These are phyloP conservation scores for Yamadazyma dushanensis DNA, from an alignment of 1,139 yeast species.

Conservation along the genomic window DNA sequence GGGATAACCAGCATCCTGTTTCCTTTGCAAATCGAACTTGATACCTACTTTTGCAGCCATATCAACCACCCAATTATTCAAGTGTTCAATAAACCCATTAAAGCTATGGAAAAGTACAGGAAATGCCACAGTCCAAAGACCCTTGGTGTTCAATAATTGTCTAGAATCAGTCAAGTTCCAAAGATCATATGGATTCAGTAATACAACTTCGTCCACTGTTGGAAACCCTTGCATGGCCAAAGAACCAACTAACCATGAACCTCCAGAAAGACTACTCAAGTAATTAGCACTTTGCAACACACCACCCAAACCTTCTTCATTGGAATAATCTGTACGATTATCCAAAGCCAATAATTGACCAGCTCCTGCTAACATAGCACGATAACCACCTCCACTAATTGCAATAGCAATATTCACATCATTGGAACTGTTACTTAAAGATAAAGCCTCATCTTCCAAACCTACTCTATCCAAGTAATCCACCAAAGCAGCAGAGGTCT, in stretches of 20 bases:
- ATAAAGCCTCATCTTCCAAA: slow-evolving; percentile 52
- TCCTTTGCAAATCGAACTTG: slow-evolving; percentile 26
- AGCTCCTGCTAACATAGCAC: slow-evolving; percentile 91
- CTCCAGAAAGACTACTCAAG: slow-evolving; percentile 41
- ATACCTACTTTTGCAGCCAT: slow-evolving; percentile 25
- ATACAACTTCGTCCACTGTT: slow-evolving; percentile 34
- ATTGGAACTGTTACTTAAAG: slow-evolving; percentile 35
- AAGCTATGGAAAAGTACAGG: slow-evolving; percentile 26
- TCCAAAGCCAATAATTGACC: slow-evolving; percentile 83
- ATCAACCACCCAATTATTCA: slow-evolving; percentile 29
- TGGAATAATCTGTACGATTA: slow-evolving; percentile 57
- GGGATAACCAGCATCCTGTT: slow-evolving; percentile 33
- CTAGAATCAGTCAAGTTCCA: slow-evolving; percentile 38
- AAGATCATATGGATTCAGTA: slow-evolving; percentile 28
- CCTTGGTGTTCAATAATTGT: slow-evolving; percentile 28
- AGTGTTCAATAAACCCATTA: slow-evolving; percentile 26
- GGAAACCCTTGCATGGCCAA: slow-evolving; percentile 36
- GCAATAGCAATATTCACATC: slow-evolving; percentile 66
- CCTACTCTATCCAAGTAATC: slow-evolving; percentile 59
- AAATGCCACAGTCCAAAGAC: slow-evolving; percentile 21
- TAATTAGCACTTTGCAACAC: slow-evolving; percentile 39
- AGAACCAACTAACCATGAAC: slow-evolving; percentile 39
- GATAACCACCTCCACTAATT: slow-evolving; percentile 89
- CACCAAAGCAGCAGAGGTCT: slow-evolving; percentile 53
- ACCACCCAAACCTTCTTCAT: slow-evolving; percentile 36